Base-by-base conservation (phyloP, 2,329 filamentous ascomycete species). In the Nemania sp. region DNA sequence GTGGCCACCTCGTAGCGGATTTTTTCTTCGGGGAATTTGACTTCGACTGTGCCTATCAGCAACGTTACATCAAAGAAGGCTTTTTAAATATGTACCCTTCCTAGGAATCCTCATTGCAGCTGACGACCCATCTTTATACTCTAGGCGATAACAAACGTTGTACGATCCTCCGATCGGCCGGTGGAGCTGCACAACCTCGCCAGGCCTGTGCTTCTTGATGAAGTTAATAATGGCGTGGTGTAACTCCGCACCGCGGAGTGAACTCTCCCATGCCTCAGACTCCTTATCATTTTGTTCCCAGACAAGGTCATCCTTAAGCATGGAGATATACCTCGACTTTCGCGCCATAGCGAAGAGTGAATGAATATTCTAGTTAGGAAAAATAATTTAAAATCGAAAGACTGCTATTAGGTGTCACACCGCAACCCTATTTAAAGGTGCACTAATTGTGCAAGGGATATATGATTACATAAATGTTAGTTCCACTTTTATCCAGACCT, bases 11-110 rank as follows among this genome's bases (percentile, higher is more conserved):
- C 78, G 53, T 78, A 76, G 0, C 69, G 62, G 13, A 77, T 64
- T 67, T 81, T 82, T 65, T 82, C 79, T 4, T 81, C 78, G 0
- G 76, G 74, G 58, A 78, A 80, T 20, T 11, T 24, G 20, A 59
- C 43, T 5, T 51, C 27, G n/a, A 22, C 54, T 56, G 11, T 11
- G 7, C 32, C 2, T 35, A 11, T 35, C 11, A 35, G 32, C 32
- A 35, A 35, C 32, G 32, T 6, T 5, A 24, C 35, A 41, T 27
- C 3, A 11, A 18, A 3, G 52, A 13, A 11, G 38, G 5, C 1
- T 41, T 20, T 32, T 11, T 35, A 32, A 2, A 51, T 67, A 62
- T n/a, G n/a, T n/a, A n/a, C 74, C 73, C 64, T 76, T 75, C 45
- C 67, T 68, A 27, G 77, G 75, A 26, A 79, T 67, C 35, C 76